Evolutionary conservation across 2,329 filamentous ascomycete genomes (phyloP), one percentile per base, ranked within the genome.

Genomic region (Aspergillus intermedius): DNA sequence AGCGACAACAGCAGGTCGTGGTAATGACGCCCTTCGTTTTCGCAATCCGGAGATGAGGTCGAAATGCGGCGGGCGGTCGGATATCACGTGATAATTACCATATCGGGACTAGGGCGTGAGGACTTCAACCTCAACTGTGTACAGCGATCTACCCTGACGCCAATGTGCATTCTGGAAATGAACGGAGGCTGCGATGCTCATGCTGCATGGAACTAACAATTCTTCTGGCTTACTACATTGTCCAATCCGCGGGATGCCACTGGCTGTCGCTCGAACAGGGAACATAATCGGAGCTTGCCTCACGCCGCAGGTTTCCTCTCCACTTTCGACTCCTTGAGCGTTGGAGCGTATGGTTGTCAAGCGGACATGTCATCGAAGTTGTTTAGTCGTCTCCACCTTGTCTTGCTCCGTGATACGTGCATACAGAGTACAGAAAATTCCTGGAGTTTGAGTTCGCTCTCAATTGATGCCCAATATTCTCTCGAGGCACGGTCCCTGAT

Each of bases 1-100:
- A 51, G 52, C 50, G 53, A 49, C 49, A 40, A 21, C 37, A 40
- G 15, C 10, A 13, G 15, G 8, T 40, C 15, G 15, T 40, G 37
- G 37, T 40, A 12, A 21, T 40, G 37, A 19, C 37, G 37, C 37
- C 37, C 37, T 40, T 19, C 7, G 8, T 40, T 19, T 37, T n/a
- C 34, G 34, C 34, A n/a, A 19, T n/a, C 34, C 37, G 37, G 37
- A 40, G 37, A 40, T 40, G 37, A 40, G 37, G 37, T 40, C 37
- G 37, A 21, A 40, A 40, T 15, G 37, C 37, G 37, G 37, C 37
- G 37, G 15, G 37, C 34, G 34, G 34, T 35, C 34, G n/a, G 34
- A 9, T 35, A 35, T 35, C 34, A 35, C 34, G 34, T 35, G 34
- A 17, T 7, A 9, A 3, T 2, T 35, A n/a, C 34, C 34, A 17